phyloP scores from a whole-genome alignment of 768 basidiomycete species.

The Coprinopsis strossmayeri region DNA sequence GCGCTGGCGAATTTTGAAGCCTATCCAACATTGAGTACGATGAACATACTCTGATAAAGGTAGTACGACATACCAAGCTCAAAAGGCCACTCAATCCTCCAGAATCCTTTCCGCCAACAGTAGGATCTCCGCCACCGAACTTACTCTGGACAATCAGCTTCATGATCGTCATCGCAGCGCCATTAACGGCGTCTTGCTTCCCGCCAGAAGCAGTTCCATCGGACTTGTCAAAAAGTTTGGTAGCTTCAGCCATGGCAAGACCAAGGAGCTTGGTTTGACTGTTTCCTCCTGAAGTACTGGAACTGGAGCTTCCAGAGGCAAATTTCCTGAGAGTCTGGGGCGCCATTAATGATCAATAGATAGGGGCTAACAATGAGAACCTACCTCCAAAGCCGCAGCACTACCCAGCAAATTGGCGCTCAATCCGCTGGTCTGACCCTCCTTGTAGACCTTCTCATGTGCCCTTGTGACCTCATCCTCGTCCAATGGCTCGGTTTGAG shows the following conservation, averaged over 20 bases:
- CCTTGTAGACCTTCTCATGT: constrained; percentile 56
- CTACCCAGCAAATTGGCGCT: constrained; percentile 61
- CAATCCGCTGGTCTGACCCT: constrained; percentile 44
- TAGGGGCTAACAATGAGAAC: constrained; percentile 6
- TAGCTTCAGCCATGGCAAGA: constrained; percentile 79
- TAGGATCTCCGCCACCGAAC: constrained; percentile 36
- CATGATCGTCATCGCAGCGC: constrained; percentile 81
- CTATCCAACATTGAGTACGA: constrained; percentile 21
- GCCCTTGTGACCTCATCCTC: constrained; percentile 57
- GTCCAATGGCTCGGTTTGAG: constrained; percentile 56
- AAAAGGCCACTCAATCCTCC: constrained; percentile 61
- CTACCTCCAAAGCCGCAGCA: constrained; percentile 72
- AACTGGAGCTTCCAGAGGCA: constrained; percentile 41
- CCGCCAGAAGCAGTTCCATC: constrained; percentile 58
- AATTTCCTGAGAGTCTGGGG: constrained; percentile 64
- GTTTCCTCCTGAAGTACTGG: constrained; percentile 30
- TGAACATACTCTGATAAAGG: too few species aligned
- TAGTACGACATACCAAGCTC: too few species aligned
- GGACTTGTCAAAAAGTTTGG: constrained; percentile 66
- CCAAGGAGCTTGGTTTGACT: constrained; percentile 67
- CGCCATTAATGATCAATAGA: too few species aligned
- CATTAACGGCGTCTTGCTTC: constrained; percentile 82
- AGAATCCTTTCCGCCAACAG: constrained; percentile 56
- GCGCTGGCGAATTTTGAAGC: too few species aligned
- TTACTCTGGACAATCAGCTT: constrained; percentile 74